Percentiles rank a stretch among this genome's conserved stretches.
These are phyloP conservation scores for Nidularia pulvinata DNA, from an alignment of 768 basidiomycete species.

Conservation along the genomic window DNA sequence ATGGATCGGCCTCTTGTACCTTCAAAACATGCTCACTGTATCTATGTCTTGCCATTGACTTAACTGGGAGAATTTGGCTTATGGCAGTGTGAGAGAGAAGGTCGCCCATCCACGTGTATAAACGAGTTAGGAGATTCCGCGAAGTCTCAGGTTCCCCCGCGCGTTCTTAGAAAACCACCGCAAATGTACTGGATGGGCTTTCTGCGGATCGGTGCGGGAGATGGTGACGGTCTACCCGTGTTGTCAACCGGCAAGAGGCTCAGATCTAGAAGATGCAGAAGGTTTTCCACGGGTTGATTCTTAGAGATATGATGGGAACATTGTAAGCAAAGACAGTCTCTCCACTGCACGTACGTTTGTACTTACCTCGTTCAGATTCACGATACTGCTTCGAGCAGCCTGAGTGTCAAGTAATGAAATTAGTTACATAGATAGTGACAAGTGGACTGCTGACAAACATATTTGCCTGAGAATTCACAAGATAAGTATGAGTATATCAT, in stretches of 20 bases:
- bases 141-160: constrained; percentile 9
- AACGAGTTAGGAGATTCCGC: constrained; percentile 20
- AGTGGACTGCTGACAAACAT: too few relatives aligned
- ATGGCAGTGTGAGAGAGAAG: constrained; percentile 13
- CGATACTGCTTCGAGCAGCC: too few relatives aligned
- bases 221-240: constrained; percentile 6
- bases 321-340: too few relatives aligned
- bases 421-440: too few relatives aligned
- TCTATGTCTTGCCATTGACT: constrained; percentile 18
- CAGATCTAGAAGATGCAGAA: constrained; percentile 9
- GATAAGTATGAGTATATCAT: too few relatives aligned
- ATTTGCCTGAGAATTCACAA: too few relatives aligned
- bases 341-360: too few relatives aligned
- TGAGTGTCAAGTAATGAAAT: too few relatives aligned
- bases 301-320: too few relatives aligned
- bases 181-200: constrained; percentile 25
- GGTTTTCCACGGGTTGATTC: background rate
- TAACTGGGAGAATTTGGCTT: constrained; percentile 18
- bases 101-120: constrained; percentile 15
- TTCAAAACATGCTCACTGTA: constrained; percentile 11
- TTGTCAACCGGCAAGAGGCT: background rate
- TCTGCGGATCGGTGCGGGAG: constrained; percentile 36
- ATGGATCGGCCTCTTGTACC: constrained; percentile 10
- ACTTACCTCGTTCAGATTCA: too few relatives aligned
- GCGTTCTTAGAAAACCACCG: constrained; percentile 20